Conservation (phyloP, 1,139 yeast species). For the Debaryomycetaceae sp. region DNA sequence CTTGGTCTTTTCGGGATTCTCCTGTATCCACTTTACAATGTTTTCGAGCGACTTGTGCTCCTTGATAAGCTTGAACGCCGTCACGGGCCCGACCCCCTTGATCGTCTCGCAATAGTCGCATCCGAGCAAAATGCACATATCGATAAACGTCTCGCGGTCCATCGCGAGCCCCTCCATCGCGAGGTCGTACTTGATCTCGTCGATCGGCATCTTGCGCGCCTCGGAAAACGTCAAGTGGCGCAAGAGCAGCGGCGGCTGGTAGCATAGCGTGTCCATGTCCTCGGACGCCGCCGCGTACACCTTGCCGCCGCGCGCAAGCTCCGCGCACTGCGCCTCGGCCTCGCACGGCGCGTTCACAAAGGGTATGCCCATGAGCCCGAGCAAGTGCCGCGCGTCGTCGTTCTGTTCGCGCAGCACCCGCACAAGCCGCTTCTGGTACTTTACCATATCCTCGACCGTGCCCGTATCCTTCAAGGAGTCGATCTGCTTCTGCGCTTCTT, state of each 20-base stretch:
- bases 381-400: constrained; percentile 77
- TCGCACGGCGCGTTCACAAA: constrained; percentile 91
- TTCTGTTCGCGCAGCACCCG: constrained; percentile 82
- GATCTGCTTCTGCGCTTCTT: constrained; percentile 69
- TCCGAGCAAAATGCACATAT: constrained; percentile 84
- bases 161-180: constrained; percentile 71
- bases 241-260: constrained; percentile 70
- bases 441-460: constrained; percentile 62
- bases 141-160: constrained; percentile 68
- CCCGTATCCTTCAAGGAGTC: constrained; percentile 73
- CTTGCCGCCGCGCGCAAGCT: constrained; percentile 72
- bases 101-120: constrained; percentile 97
- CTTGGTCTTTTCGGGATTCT: constrained; percentile 53
- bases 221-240: constrained; percentile 92
- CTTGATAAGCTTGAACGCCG: constrained; percentile 78
- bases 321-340: constrained; percentile 98
- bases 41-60: constrained; percentile 78
- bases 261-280: constrained; percentile 97
- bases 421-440: constrained; percentile 80
- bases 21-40: constrained; percentile 53
- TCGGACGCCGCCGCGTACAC: constrained; percentile 97
- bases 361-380: constrained; percentile 90
- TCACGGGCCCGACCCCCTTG: constrained; percentile 90
- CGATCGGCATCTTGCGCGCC: constrained; percentile 85
- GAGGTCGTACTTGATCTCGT: constrained; percentile 60